These are phyloP conservation scores for Clitoria ternatea DNA, from an alignment of 306 rosid genomes.

Conservation along the genomic window DNA sequence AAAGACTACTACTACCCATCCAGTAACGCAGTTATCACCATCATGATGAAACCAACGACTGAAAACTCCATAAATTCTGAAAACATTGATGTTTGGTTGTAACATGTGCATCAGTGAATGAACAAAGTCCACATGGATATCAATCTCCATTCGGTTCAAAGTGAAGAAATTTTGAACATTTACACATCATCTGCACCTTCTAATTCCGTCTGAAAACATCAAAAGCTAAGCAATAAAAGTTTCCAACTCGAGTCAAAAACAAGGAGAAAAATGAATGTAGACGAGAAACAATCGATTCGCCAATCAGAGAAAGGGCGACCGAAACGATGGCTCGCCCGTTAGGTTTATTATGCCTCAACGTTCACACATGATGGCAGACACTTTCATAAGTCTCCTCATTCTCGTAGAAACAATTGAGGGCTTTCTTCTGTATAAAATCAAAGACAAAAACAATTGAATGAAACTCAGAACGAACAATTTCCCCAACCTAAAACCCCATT, in stretches of 20 bases:
- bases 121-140: neutral
- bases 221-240: neutral
- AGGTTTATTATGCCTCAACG: constrained; percentile 47
- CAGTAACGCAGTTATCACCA: no score
- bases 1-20: no score
- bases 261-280: constrained; percentile 21
- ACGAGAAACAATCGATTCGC: constrained; percentile 80
- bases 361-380: constrained; percentile 30
- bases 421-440: neutral
- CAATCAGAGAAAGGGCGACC: constrained; percentile 52
- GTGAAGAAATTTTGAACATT: constrained; percentile 11
- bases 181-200: constrained; percentile 25
- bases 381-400: constrained; percentile 20
- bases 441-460: neutral
- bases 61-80: no score
- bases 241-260: no score
- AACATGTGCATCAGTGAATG: constrained; percentile 19
- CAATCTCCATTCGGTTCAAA: constrained; percentile 24
- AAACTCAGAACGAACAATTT: neutral
- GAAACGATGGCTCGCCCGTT: constrained; percentile 86
- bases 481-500: neutral
- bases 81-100: neutral
- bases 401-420: constrained; percentile 29
- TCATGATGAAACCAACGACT: no score
- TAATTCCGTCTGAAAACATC: no score